These are phyloP conservation scores for Trichomonas vaginalis DNA, from an alignment of 208 protist species.

Conservation along the genomic window DNA sequence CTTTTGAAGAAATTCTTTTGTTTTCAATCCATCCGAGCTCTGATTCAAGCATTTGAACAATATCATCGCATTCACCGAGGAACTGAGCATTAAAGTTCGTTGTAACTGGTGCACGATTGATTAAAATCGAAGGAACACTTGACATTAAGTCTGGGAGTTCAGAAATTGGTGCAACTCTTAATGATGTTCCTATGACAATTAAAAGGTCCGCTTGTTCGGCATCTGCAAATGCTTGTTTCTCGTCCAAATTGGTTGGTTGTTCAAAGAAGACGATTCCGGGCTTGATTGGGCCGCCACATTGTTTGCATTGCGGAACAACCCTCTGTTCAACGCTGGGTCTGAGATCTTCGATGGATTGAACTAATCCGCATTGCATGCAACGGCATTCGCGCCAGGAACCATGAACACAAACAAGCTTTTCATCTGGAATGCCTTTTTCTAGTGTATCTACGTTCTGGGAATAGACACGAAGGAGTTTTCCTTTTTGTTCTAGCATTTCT, in stretches of 20 bases:
- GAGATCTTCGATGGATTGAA: not conserved
- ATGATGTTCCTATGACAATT: not conserved
- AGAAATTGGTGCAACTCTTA: not conserved
- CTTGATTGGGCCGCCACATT: not conserved
- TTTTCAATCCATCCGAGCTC: not conserved
- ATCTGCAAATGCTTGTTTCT: not conserved
- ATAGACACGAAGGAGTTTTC: not conserved
- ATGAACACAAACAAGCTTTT: not conserved
- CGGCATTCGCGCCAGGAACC: not conserved
- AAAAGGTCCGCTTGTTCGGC: not conserved
- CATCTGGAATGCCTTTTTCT: not conserved
- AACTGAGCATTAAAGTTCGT: not conserved
- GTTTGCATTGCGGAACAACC: not conserved
- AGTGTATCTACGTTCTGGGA: not conserved
- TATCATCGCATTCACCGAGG: not conserved
- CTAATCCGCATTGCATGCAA: not conserved
- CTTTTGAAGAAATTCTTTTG: not conserved
- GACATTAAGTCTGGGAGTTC: not conserved
- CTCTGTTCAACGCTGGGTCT: not conserved
- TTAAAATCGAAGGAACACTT: not conserved
- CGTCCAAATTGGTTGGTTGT: slow-evolving; percentile 1
- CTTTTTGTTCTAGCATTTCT: not conserved
- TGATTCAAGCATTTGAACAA: not conserved
- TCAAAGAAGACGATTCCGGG: slow-evolving; percentile 8
- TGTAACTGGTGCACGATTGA: not conserved